Base-by-base conservation (phyloP, 2,329 filamentous ascomycete genomes). In the Apiospora koreana region DNA sequence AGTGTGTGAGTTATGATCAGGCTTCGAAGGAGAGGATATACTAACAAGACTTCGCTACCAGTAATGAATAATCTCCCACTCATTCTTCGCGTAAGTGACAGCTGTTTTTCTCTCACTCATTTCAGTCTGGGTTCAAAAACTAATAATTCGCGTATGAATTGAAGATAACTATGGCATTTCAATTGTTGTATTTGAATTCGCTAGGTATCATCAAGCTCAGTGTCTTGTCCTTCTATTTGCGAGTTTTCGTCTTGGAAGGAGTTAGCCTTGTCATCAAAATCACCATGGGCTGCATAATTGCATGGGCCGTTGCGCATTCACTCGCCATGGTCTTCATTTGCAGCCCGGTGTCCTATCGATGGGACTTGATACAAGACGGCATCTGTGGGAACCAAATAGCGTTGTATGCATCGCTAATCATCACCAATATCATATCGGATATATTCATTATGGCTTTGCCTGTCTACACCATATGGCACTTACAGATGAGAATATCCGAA, bases 241-340 rank as follows among this genome's bases (percentile, higher is more conserved):
- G 77, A 67, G 77, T 79, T 67, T 77, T 79, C 69, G 41, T 65
- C 16, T 18, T 25, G 3, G 23, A 62, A 38, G 54, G 54, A 5
- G 31, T 69, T 9, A 35, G 42, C 31, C 38, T 74, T 9, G 72
- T 73, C n/a, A 80, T 77, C 64, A 79, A 76, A 31, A 68, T 76
- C 9, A 73, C 74, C 42, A 77, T 80, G 70, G 71, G 74, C 23
- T 76, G 80, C 65, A 77, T 81, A 28, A 72, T 76, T 35, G 70
- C 77, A 48, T 76, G 78, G 79, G 71, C 69, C 8, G 16, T 71
- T 38, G 74, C 23, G 46, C 46, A 12, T n/a, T 50, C 10, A 3
- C 5, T 45, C 3, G 42, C 42, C 46, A 50, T 25, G 23, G 23
- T 50, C 9, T 25, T 28, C n/a, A 50, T 16, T 10, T 28, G 46